Evolutionary conservation across 306 rosid species (phyloP), one percentile per base, ranked within the genome.

Genomic region (Pyrus betulifolia): DNA sequence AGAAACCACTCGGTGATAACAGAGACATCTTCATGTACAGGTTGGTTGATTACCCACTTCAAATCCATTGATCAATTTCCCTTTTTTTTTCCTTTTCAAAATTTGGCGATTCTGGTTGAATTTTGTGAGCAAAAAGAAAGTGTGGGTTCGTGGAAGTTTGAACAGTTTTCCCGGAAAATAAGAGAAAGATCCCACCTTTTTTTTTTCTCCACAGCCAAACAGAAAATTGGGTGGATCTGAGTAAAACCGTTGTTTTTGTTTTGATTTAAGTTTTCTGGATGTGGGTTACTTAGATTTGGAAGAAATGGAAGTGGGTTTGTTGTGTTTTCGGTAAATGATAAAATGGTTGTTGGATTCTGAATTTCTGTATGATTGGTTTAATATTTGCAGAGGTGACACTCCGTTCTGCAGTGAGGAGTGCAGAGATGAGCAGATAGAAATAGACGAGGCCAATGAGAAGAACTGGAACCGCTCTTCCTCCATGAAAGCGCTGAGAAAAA

Each of bases 331-430:
- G 51, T 45, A 45, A 45, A 55, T 33, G 22, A 25, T 35, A 38
- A 22, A 19, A 45, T 28, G n/a, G 4, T 31, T 11, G 8, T 33
- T 27, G 22, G 45, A 28, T 42, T 75, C 78, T 77, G 78, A 69
- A 71, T 21, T 18, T 2, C 19, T 11, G 35, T 46, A 27, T 3
- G 62, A 51, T 62, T 3, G 11, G 46, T 70, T 17, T 64, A 11
- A 27, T 9, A 45, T 65, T 60, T 83, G 70, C 96, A 95, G 98
- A 85, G 98, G 97, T 31, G 98, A 95, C 64, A 88, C 90, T 2
- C 98, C 98, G 18, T 95, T 95, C 80, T 95, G 98, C 38, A 95
- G 97, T 59, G 97, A 88, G 78, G 97, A 92, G 75, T 95, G 98
- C 70, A 88, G 98, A 64, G 83, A 74, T n/a, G 96, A 90, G 62